A percentile compares a stretch with the other conserved stretches of the same genome.
phyloP scores from a whole-genome alignment of 768 basidiomycete genomes.

The Suillus subalutaceus region DNA sequence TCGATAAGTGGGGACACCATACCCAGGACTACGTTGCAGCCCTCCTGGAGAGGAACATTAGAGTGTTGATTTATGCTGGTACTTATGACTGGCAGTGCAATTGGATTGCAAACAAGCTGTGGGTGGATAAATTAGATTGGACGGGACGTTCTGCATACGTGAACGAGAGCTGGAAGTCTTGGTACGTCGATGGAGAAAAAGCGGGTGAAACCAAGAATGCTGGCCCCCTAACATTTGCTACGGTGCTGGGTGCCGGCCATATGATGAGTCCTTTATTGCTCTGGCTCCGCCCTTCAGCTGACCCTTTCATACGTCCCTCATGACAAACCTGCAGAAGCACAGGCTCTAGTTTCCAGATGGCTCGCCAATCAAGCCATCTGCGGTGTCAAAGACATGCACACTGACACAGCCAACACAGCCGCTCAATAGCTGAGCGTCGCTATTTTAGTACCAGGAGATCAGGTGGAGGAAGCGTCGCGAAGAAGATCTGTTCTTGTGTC shows the following conservation, averaged over 20 bases:
- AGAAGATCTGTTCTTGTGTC: not conserved
- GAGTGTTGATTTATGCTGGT: slow-evolving; percentile 58
- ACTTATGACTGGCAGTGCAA: slow-evolving; percentile 62
- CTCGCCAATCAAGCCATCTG: slow-evolving; percentile 46
- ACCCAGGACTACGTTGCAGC: slow-evolving; percentile 61
- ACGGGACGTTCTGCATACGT: slow-evolving; percentile 52
- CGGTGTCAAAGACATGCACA: slow-evolving; percentile 15
- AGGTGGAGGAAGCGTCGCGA: not conserved
- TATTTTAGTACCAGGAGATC: not conserved
- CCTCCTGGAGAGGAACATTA: slow-evolving; percentile 55
- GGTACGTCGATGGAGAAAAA: slow-evolving; percentile 54
- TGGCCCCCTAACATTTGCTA: slow-evolving; percentile 65
- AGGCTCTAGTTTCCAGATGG: slow-evolving; percentile 69
- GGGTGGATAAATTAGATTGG: slow-evolving; percentile 65
- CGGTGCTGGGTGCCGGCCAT: slow-evolving; percentile 72
- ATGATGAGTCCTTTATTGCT: slow-evolving; percentile 49
- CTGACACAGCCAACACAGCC: not conserved
- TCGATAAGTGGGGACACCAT: slow-evolving; percentile 62
- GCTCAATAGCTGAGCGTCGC: not conserved
- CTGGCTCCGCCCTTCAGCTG: slow-evolving; percentile 17
- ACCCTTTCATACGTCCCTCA: slow-evolving; percentile 53
- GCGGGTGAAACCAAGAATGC: slow-evolving; percentile 61
- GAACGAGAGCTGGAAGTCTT: slow-evolving; percentile 46
- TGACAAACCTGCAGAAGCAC: slow-evolving; percentile 67
- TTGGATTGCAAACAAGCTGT: slow-evolving; percentile 65